These are phyloP conservation scores for Leptosphaerulina australis DNA, from an alignment of 2,329 filamentous ascomycete species.

Conservation along the genomic window DNA sequence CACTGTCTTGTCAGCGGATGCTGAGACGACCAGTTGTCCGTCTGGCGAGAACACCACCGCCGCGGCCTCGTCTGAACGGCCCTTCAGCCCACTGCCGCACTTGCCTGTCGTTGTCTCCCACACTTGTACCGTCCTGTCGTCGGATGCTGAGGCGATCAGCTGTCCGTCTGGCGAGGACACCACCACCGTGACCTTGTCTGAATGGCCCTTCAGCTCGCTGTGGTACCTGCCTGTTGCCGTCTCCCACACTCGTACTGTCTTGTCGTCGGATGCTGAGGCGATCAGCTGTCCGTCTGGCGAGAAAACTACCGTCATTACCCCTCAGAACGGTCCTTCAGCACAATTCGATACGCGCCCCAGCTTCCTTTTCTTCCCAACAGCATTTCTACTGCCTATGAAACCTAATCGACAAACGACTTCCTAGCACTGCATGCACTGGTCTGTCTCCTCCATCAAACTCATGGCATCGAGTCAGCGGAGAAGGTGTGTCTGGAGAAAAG, in stretches of 20 bases:
- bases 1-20: slow-evolving; percentile 13
- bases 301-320: too few relatives aligned
- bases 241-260: slow-evolving; percentile 23
- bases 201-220: slow-evolving; percentile 19
- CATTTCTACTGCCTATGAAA: too few relatives aligned
- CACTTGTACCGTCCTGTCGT: slow-evolving; percentile 9
- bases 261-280: slow-evolving; percentile 21
- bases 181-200: slow-evolving; percentile 1
- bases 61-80: neutral
- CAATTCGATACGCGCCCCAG: too few relatives aligned
- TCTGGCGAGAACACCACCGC: slow-evolving; percentile 9
- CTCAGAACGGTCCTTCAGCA: too few relatives aligned
- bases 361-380: too few relatives aligned
- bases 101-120: neutral
- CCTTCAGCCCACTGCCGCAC: neutral
- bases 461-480: too few relatives aligned
- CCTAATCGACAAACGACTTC: too few relatives aligned
- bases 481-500: too few relatives aligned
- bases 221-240: slow-evolving; percentile 5
- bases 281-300: slow-evolving; percentile 21
- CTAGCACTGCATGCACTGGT: too few relatives aligned
- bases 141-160: slow-evolving; percentile 20
- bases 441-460: too few relatives aligned
- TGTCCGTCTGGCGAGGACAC: slow-evolving; percentile 23
- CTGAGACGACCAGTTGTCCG: slow-evolving; percentile 21